These are phyloP conservation scores for Apophysomyces ossiformis DNA, from an alignment of 371 early-diverging fungal species.

Conservation along the genomic window DNA sequence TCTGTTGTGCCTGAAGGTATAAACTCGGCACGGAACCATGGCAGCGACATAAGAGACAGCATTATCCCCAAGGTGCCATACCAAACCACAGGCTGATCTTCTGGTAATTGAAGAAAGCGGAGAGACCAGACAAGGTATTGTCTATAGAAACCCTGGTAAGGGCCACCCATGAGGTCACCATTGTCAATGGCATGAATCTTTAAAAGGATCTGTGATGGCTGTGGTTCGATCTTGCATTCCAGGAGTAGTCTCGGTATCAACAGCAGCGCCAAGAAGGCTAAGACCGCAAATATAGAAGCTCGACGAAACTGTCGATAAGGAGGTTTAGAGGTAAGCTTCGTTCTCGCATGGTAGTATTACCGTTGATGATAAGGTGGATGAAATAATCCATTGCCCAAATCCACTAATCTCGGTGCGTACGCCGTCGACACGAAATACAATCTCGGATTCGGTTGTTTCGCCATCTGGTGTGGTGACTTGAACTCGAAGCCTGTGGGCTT, in stretches of 20 bases:
- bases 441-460: slow-evolving; percentile 34
- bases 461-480: slow-evolving; percentile 60
- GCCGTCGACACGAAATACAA: slow-evolving; percentile 69
- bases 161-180: slow-evolving; percentile 24
- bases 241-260: slow-evolving; percentile 41
- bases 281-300: slow-evolving; percentile 25
- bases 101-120: slow-evolving; percentile 33
- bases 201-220: slow-evolving; percentile 14
- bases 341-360: slow-evolving; percentile 28
- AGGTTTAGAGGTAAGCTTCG: neutral
- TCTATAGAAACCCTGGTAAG: neutral
- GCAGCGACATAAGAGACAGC: slow-evolving; percentile 51
- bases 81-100: slow-evolving; percentile 43
- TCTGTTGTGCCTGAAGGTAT: slow-evolving; percentile 50
- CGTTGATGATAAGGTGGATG: slow-evolving; percentile 54
- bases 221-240: slow-evolving; percentile 11
- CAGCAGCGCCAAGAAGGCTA: slow-evolving; percentile 20
- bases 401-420: slow-evolving; percentile 64
- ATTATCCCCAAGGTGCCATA: slow-evolving; percentile 46
- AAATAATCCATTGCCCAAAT: slow-evolving; percentile 77
- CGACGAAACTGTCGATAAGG: slow-evolving; percentile 21
- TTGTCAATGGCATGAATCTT: slow-evolving; percentile 27
- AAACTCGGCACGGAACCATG: slow-evolving; percentile 59
- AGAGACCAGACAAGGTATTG: slow-evolving; percentile 27
- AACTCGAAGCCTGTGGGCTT: slow-evolving; percentile 64